Evolutionary conservation across 805 yeast genomes (phyloP).

Genomic region (Saccharomycopsis capsularis): DNA sequence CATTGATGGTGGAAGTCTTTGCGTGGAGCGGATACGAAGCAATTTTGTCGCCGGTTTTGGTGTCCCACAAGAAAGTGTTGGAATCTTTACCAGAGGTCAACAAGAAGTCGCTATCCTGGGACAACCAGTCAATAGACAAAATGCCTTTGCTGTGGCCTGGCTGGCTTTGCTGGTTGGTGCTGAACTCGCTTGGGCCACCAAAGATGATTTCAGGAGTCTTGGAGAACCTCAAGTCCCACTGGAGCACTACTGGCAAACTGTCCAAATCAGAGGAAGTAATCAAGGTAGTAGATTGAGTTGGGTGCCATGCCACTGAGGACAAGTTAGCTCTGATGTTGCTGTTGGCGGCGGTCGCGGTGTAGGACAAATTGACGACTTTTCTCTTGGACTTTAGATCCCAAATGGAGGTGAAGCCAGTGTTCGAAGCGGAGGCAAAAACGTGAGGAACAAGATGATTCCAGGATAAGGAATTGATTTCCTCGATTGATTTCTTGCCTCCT

Average conservation of each 20-base stretch:
- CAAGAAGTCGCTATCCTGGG: constrained; percentile 67
- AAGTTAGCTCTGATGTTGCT: constrained; percentile 53
- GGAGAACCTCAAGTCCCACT: constrained; percentile 94
- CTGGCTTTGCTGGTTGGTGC: constrained; percentile 37
- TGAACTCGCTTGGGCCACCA: constrained; percentile 19
- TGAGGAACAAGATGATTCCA: constrained; percentile 85
- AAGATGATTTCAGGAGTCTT: constrained; percentile 67
- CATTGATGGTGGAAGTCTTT: constrained; percentile 18
- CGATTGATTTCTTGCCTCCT: constrained; percentile 38
- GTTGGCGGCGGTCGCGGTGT: constrained; percentile 46
- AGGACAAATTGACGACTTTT: constrained; percentile 81
- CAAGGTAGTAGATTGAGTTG: constrained; percentile 74
- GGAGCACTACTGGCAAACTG: constrained; percentile 65
- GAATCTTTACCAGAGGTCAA: constrained; percentile 93
- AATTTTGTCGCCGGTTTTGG: constrained; percentile 59
- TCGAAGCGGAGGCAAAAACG: constrained; percentile 85
- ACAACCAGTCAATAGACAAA: constrained; percentile 89
- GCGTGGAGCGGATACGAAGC: constrained; percentile 65
- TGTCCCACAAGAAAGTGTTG: constrained; percentile 85
- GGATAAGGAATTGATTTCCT: constrained; percentile 71
- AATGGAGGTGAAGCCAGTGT: constrained; percentile 78
- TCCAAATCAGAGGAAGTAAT: constrained; percentile 85
- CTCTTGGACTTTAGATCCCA: constrained; percentile 89
- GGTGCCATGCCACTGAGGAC: constrained; percentile 92
- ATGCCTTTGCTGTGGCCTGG: constrained; percentile 84